Evolutionary conservation across 192 early-diverging fungal genomes (phyloP), one percentile per base, ranked within the genome.

Genomic region (Entomortierella beljakovae): DNA sequence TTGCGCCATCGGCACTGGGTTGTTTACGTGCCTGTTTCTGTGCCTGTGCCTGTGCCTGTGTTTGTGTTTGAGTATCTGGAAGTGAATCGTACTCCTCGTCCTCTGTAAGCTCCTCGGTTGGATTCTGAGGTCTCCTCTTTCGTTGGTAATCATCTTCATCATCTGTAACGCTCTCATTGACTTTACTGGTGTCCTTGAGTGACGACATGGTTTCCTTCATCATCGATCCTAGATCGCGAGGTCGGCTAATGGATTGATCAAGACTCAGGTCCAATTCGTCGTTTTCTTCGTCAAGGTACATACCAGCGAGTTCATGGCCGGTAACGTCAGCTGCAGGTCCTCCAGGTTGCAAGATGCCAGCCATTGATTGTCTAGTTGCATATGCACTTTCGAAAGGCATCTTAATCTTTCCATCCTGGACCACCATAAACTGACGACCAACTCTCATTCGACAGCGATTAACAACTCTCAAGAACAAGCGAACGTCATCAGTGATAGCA

Each of bases 361-460:
- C 75, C 75, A 79, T 70, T 1, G 67, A 79, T 15, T 79, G 75
- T 26, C 75, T 53, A 1, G 72, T 68, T 26, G 77, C 77, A 57
- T 67, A 71, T 8, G 68, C 65, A 42, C 61, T 62, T 50, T 70
- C 64, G 25, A 70, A 77, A 26, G 65, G 63, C 65, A 77, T 76
- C 40, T 77, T 77, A 68, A 82, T 71, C 57, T 79, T 75, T 23
- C 68, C 69, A 54, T 80, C 68, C 43, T 80, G 69, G 18, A 75
- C 48, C 9, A 81, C 60, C 70, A 77, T 76, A 57, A 89, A 89
- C 49, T 88, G 86, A 35, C 87, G 87, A 23, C 87, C 87, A n/a
- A 90, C 84, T 9, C 88, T 70, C 88, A 90, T 90, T 11, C 88
- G 82, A 49, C 81, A 84, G 57, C 88, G 64, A 64, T 87, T 90